These are phyloP conservation scores for Ballota nigra DNA, from an alignment of 257 asterid species.

Conservation along the genomic window DNA sequence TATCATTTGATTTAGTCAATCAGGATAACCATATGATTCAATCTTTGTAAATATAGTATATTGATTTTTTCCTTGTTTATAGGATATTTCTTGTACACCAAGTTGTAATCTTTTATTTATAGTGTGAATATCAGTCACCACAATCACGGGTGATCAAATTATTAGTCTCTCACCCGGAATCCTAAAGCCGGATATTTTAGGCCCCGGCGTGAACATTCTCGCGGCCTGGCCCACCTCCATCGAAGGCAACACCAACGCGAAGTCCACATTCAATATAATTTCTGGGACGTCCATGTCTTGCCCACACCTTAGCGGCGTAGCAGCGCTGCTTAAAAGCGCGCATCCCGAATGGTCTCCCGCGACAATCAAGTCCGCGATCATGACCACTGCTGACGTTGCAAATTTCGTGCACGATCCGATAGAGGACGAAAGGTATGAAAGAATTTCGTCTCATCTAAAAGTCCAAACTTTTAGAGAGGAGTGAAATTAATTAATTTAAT, in stretches of 20 bases:
- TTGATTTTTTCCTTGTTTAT: too few relatives aligned
- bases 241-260: not conserved
- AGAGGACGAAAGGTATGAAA: not conserved
- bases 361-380: not conserved
- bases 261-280: constrained; percentile 23
- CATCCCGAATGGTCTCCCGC: constrained; percentile 9
- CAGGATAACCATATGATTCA: too few relatives aligned
- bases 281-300: constrained; percentile 33
- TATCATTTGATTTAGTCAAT: too few relatives aligned
- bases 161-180: too few relatives aligned
- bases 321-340: not conserved
- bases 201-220: not conserved
- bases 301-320: constrained; percentile 5
- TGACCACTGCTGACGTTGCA: not conserved
- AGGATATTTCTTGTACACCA: too few relatives aligned
- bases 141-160: too few relatives aligned
- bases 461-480: too few relatives aligned
- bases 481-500: too few relatives aligned
- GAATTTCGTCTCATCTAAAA: too few relatives aligned
- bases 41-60: too few relatives aligned
- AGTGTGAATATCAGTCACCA: too few relatives aligned
- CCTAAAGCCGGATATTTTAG: constrained; percentile 23
- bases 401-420: not conserved
- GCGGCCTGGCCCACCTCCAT: constrained; percentile 2
- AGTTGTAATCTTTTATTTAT: too few relatives aligned